Conservation (phyloP, 78 protist genomes). For the Guillardia theta region DNA sequence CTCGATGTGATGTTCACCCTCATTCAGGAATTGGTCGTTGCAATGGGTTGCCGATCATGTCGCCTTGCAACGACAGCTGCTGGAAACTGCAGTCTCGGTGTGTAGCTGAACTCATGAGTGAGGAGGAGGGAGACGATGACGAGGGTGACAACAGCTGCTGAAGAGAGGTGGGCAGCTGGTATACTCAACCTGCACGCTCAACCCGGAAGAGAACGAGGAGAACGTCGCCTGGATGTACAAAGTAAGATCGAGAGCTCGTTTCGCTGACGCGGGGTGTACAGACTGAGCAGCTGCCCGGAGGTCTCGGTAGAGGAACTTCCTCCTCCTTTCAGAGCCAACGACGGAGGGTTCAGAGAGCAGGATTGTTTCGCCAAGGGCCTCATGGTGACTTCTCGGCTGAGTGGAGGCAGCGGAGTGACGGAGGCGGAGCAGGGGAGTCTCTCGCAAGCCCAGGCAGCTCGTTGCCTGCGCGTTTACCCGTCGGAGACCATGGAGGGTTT, state of each 20-base stretch:
- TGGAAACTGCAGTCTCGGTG: not conserved
- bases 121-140: not conserved
- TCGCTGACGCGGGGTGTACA: too few relatives aligned
- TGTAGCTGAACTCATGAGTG: not conserved
- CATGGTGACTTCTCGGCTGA: not conserved
- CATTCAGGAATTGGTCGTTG: not conserved
- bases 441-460: not conserved
- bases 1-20: too few relatives aligned
- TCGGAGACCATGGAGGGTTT: not conserved
- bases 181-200: not conserved
- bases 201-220: not conserved
- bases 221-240: not conserved
- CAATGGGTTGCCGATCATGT: not conserved
- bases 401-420: not conserved
- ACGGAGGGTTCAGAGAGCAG: too few relatives aligned
- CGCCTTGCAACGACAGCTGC: not conserved
- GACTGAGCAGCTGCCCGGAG: not conserved
- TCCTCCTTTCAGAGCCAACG: not conserved
- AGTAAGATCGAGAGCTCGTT: too few relatives aligned
- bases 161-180: not conserved
- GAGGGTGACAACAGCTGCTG: not conserved
- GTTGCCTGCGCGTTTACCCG: not conserved
- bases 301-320: not conserved
- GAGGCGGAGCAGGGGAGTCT: not conserved
- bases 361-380: not conserved